Base-by-base conservation (phyloP, 768 basidiomycete species). In the Daedalea quercina region DNA sequence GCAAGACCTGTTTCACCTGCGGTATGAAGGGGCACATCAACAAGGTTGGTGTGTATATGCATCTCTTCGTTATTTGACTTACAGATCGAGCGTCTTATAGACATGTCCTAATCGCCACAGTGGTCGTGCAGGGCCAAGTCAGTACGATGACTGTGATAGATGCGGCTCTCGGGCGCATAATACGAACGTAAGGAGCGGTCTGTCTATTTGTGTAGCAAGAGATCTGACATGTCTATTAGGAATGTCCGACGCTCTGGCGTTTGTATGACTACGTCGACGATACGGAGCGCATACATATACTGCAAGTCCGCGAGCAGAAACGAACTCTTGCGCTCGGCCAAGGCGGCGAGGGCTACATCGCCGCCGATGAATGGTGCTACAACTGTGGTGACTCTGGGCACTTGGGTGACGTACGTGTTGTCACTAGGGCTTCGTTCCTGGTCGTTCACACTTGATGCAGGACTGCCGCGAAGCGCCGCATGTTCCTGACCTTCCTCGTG, bases 1-100 rank as follows among this genome's bases (percentile, higher is more conserved):
- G 81, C 67, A 90, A 90, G 67, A 82, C 78, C 0, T 92, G 90
- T 61, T 91, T 81, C 60, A 77, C 73, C 2, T 92, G 90, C 59
- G 86, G 86, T 15, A 88, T 89, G 86, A 87, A 86, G 63, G 90
- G 90, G 1, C 89, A 90, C 62, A 79, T 90, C 51, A 87, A 77
- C 57, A 75, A 71, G 52, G 89, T 87, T 51, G 33, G 19, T 22
- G 40, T 37, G n/a, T 12, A 22, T 23, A 3, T 2, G 26, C 15
- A 2, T 3, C 37, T 6, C 6, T 19, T 40, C 4, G 15, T 19
- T 15, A 40, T 25, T 11, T n/a, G 13, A 34, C 46, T 13, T 22
- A 9, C 28, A 4, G 28, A 11, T 31, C 28, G 42, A 8, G n/a
- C 47, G 44, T 34, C 33, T 12, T 60, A 31, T 31, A 88, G 85